phyloP scores from a whole-genome alignment of 176 grass and related monocot genomes.

The Poa annua region DNA sequence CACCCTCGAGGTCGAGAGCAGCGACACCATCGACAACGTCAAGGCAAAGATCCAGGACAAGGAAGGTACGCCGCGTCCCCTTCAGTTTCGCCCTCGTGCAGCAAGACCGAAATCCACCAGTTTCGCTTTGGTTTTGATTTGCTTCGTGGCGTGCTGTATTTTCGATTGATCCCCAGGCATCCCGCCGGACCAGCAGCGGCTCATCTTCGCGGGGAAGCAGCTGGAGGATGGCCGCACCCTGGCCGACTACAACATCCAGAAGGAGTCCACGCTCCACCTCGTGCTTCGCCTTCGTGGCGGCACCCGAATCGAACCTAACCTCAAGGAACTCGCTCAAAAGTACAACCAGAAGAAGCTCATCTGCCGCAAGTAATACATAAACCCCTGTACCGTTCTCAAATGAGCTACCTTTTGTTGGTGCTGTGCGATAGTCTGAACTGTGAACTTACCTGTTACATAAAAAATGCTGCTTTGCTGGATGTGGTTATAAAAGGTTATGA shows the following conservation, averaged over 20 bases:
- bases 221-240: slow-evolving; percentile 61
- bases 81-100: neutral
- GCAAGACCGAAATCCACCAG: neutral
- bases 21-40: slow-evolving; percentile 70
- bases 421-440: neutral
- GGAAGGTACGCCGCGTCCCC: slow-evolving; percentile 46
- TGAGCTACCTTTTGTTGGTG: neutral
- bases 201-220: slow-evolving; percentile 70
- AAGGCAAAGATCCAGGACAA: slow-evolving; percentile 75
- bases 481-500: neutral
- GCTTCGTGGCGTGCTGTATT: neutral
- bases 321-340: slow-evolving; percentile 26
- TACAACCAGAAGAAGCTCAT: slow-evolving; percentile 40
- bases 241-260: slow-evolving; percentile 62
- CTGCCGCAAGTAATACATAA: slow-evolving; percentile 44
- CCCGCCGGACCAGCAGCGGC: slow-evolving; percentile 60
- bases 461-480: neutral
- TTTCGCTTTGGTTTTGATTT: neutral
- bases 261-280: slow-evolving; percentile 39
- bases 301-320: neutral
- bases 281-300: slow-evolving; percentile 33
- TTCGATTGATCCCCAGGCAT: slow-evolving; percentile 17
- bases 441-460: neutral
- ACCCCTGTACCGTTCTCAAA: neutral
- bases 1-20: slow-evolving; percentile 55